Conservation (phyloP, 2,329 filamentous ascomycete species). For the Paracorniculantispora psalliotae region DNA sequence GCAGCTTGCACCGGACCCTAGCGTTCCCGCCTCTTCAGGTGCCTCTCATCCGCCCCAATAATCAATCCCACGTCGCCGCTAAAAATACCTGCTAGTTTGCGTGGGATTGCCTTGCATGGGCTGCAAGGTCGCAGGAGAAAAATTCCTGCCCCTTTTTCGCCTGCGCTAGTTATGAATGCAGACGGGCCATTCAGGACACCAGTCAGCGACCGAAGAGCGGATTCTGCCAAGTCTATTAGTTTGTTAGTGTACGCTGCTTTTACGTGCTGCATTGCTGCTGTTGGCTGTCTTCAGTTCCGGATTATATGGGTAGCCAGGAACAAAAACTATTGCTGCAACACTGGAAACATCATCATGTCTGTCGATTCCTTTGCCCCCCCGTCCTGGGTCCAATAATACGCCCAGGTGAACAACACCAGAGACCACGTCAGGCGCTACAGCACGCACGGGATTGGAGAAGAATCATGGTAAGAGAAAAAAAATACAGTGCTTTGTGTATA, state of each 20-base stretch:
- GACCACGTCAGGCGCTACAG: background rate
- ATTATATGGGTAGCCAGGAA: no score
- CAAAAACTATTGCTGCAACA: no score
- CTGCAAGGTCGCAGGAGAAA: background rate
- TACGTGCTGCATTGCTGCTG: no score
- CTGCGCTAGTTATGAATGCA: background rate
- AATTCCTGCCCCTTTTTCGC: background rate
- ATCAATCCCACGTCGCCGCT: background rate
- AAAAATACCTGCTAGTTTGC: background rate
- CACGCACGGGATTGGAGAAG: background rate
- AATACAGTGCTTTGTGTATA: conserved; percentile 7
- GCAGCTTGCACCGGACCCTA: background rate
- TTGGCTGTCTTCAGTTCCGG: no score
- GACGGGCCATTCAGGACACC: background rate
- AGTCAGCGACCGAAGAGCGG: background rate
- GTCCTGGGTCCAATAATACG: no score
- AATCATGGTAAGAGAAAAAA: background rate
- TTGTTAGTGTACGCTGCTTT: no score
- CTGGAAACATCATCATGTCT: no score
- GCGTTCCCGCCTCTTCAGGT: background rate
- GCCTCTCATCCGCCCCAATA: no score
- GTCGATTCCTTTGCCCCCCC: no score
- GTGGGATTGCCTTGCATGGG: background rate
- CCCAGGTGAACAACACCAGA: no score
- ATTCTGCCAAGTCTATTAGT: background rate